Conservation (phyloP, 441 rosid genomes). For the Populus hybrid region DNA sequence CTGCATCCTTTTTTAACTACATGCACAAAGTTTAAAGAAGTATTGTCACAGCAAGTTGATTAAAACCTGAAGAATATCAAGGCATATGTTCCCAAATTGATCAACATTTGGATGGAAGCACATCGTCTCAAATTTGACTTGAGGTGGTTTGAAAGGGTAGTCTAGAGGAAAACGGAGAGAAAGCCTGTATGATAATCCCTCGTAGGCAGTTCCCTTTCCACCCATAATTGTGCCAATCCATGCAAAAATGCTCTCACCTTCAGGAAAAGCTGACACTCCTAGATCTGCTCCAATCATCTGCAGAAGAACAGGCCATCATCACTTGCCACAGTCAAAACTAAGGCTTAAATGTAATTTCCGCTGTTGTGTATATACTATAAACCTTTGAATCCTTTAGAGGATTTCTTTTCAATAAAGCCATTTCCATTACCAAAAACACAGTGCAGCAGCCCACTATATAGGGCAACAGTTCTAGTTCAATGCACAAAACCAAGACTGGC, state of each 20-base stretch:
- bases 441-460: not conserved
- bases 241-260: conserved; percentile 51
- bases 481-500: not conserved
- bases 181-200: conserved; percentile 57
- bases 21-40: not conserved
- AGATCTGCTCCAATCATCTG: conserved; percentile 56
- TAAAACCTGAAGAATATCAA: conserved; percentile 68
- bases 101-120: conserved; percentile 77
- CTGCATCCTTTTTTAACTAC: not conserved
- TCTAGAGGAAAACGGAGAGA: conserved; percentile 54
- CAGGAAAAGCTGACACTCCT: conserved; percentile 61
- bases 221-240: conserved; percentile 69
- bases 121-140: conserved; percentile 56
- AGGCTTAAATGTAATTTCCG: not conserved
- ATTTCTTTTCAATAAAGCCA: not conserved
- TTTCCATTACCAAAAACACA: not conserved
- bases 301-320: conserved; percentile 5
- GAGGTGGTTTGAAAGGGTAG: conserved; percentile 70
- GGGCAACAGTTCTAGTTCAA: not conserved
- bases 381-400: not conserved
- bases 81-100: conserved; percentile 63
- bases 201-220: conserved; percentile 53
- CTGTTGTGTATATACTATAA: not conserved
- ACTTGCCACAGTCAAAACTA: not conserved
- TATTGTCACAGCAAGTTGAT: not conserved